Evolutionary conservation across 1,284 basidiomycete species (phyloP), one percentile per base, ranked within the genome.

Genomic region (Sporisorium exsertum): DNA sequence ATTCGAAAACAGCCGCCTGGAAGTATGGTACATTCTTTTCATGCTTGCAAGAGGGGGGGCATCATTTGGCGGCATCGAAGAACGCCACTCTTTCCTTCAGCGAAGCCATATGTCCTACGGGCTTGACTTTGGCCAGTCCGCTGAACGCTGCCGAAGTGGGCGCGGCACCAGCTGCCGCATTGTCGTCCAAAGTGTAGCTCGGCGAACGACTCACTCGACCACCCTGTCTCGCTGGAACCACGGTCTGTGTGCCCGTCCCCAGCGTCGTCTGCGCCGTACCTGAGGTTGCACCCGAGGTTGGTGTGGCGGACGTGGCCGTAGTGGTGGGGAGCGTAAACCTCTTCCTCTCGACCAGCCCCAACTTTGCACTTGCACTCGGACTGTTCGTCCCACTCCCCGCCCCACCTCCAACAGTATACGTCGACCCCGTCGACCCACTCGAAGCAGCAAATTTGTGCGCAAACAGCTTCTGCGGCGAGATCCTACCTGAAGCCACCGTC

Each of bases 41-140:
- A 35, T 35, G 20, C 20, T 22, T 46, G 43, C 40, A 12, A 12
- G 35, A 12, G 35, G 13, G 8, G 35, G 35, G 35, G 2, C 6
- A 12, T 47, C 27, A 76, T 52, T 68, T 71, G 29, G 58, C 70
- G 33, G 65, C 22, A 50, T 81, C 78, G 46, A 81, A 81, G 57
- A 81, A 81, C 22, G 79, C 79, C 10, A 79, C 78, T 5, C 79
- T 53, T 56, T 81, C 79, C 40, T 55, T 59, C 18, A 81, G 42
- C 22, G 68, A 76, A 2, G 71, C 70, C 16, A 43, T 51, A 15
- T 72, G 69, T 8, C 69, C 74, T 4, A 77, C 64, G 12, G 77
- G 56, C 20, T 55, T 68, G 22, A 58, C 51, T 24, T 70, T 76
- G 6, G 54, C 50, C 32, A 58, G 24, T 2, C 47, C 68, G 16